These are phyloP conservation scores for Cystobasidium ongulense DNA, from an alignment of 768 basidiomycete genomes.

Conservation along the genomic window DNA sequence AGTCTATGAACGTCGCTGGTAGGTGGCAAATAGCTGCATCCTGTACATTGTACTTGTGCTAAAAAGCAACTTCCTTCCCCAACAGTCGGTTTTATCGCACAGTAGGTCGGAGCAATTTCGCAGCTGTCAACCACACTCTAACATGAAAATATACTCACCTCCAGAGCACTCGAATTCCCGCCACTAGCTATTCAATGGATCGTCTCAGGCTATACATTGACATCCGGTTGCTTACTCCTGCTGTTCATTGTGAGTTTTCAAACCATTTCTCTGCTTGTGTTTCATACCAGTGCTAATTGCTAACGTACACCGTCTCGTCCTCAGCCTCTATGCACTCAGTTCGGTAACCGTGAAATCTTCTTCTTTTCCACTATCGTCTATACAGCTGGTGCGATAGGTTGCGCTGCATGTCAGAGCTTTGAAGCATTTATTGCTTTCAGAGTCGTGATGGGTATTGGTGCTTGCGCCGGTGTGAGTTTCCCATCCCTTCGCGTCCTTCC, in stretches of 20 bases:
- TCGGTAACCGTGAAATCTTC: conserved; percentile 21
- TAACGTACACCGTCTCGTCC: background rate
- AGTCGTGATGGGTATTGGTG: conserved; percentile 9
- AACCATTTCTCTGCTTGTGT: background rate
- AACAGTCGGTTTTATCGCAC: conserved; percentile 14
- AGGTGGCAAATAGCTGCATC: background rate
- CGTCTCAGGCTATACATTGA: conserved; percentile 23
- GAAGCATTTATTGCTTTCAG: conserved; percentile 17
- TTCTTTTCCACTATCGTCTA: conserved; percentile 13
- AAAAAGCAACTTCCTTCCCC: background rate
- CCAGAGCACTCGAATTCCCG: conserved; percentile 9
- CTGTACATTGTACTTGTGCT: background rate
- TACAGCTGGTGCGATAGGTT: conserved; percentile 16
- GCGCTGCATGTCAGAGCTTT: background rate
- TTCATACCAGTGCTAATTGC: background rate
- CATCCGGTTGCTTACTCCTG: conserved; percentile 29
- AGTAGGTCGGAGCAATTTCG: background rate
- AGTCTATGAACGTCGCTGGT: conserved; percentile 18
- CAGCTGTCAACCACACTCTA: background rate
- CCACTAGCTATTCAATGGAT: conserved; percentile 23
- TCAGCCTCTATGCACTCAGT: conserved; percentile 23
- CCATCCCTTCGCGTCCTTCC: background rate
- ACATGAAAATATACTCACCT: no score
- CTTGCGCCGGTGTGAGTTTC: conserved; percentile 9
- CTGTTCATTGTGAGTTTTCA: conserved; percentile 6